These are phyloP conservation scores for Rhodocollybia butyracea DNA, from an alignment of 768 basidiomycete species.

Conservation along the genomic window DNA sequence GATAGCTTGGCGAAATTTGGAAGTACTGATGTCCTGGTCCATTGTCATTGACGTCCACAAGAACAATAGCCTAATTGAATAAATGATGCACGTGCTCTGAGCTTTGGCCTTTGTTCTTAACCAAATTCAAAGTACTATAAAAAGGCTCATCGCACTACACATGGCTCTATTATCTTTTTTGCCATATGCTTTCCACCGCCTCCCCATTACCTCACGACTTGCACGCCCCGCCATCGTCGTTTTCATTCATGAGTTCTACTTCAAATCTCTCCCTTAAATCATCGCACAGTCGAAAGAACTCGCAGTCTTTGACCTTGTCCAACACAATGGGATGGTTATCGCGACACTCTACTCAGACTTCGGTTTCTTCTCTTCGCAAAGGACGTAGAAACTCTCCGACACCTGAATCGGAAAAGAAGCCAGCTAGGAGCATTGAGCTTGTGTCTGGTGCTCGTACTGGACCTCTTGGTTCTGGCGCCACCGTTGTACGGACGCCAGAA, in stretches of 20 bases:
- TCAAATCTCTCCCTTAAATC: conserved; percentile 20
- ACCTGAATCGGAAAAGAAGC: conserved; percentile 42
- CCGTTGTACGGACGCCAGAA: conserved; percentile 74
- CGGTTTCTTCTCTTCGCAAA: conserved; percentile 23
- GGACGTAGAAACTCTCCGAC: conserved; percentile 29
- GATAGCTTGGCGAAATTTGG: conserved; percentile 41
- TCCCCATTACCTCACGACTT: conserved; percentile 18
- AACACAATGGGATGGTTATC: conserved; percentile 54
- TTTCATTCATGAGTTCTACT: conserved; percentile 18
- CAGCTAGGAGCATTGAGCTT: conserved; percentile 36
- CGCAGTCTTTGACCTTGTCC: conserved; percentile 39
- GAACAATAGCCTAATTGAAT: not conserved
- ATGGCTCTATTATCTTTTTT: conserved; percentile 15
- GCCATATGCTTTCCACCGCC: conserved; percentile 17
- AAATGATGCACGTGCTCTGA: not conserved
- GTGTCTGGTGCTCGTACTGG: conserved; percentile 33
- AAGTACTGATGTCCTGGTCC: not conserved
- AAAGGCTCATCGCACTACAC: conserved; percentile 10
- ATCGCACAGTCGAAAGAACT: conserved; percentile 22
- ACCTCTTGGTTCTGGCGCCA: conserved; percentile 67
- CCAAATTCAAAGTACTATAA: not conserved
- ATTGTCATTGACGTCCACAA: not conserved
- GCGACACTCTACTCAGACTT: conserved; percentile 31
- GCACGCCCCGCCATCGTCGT: conserved; percentile 19
- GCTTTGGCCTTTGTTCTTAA: conserved; percentile 3